These are phyloP conservation scores for Lasiosphaeris hirsuta DNA, from an alignment of 495 filamentous ascomycete species.

Conservation along the genomic window DNA sequence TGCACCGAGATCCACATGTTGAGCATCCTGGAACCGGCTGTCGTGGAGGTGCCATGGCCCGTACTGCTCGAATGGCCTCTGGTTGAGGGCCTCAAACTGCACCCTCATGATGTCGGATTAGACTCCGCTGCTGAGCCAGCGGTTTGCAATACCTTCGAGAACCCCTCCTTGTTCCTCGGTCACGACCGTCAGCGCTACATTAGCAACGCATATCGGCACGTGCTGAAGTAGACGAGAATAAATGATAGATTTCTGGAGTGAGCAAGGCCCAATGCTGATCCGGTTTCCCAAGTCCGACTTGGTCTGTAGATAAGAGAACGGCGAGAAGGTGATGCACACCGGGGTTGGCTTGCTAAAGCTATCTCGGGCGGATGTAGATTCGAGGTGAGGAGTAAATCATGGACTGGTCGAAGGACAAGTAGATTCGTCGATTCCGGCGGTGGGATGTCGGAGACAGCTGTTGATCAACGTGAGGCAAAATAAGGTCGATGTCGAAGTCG, in stretches of 20 bases:
- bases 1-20: slow-evolving; percentile 17
- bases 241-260: not conserved
- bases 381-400: too few species aligned
- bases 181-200: not conserved
- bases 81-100: slow-evolving; percentile 26
- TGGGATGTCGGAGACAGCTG: too few species aligned
- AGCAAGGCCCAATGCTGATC: not conserved
- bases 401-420: too few species aligned
- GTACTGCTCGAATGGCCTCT: slow-evolving; percentile 26
- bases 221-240: not conserved
- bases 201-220: slow-evolving; percentile 19
- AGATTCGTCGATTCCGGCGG: too few species aligned
- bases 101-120: slow-evolving; percentile 22
- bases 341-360: too few species aligned
- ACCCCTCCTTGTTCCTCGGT: slow-evolving; percentile 1
- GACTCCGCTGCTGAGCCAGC: not conserved
- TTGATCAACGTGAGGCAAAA: too few species aligned
- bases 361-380: too few species aligned
- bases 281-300: too few species aligned
- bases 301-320: too few species aligned
- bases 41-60: slow-evolving; percentile 32
- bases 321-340: too few species aligned
- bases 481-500: too few species aligned
- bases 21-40: slow-evolving; percentile 10
- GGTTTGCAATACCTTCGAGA: not conserved